A percentile compares a stretch with the other conserved stretches of the same genome.
These are phyloP conservation scores for Striga asiatica DNA, from an alignment of 257 asterid species.

Conservation along the genomic window DNA sequence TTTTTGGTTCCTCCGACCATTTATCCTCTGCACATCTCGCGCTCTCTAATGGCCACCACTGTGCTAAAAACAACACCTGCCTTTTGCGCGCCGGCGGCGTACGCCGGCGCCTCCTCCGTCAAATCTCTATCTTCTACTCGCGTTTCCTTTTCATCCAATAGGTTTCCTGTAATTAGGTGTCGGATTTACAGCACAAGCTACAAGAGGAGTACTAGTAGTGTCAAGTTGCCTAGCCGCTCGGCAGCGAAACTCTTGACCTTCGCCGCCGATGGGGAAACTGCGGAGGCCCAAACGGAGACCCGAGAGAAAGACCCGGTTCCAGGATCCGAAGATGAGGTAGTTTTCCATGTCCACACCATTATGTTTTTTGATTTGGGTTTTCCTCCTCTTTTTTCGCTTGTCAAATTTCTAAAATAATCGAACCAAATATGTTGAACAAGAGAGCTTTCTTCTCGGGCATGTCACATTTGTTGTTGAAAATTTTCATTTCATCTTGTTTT, in stretches of 20 bases:
- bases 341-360: background rate
- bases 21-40: conserved; percentile 12
- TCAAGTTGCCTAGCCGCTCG: conserved; percentile 24
- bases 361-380: background rate
- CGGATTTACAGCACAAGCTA: conserved; percentile 16
- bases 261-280: conserved; percentile 38
- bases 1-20: background rate
- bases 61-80: conserved; percentile 32
- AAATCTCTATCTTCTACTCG: conserved; percentile 16
- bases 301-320: conserved; percentile 27
- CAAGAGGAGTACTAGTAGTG: conserved; percentile 19
- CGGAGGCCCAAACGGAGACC: conserved; percentile 36
- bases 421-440: background rate
- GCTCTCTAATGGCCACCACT: conserved; percentile 34
- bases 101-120: conserved; percentile 17
- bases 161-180: conserved; percentile 19
- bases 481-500: background rate
- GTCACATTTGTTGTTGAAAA: background rate
- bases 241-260: conserved; percentile 17
- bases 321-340: conserved; percentile 34
- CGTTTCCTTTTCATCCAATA: conserved; percentile 21
- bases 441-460: background rate
- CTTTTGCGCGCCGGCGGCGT: conserved; percentile 25
- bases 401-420: background rate
- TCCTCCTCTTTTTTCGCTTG: background rate